Evolutionary conservation across 2,329 filamentous ascomycete species (phyloP).

Genomic region (Helotiales sp.): DNA sequence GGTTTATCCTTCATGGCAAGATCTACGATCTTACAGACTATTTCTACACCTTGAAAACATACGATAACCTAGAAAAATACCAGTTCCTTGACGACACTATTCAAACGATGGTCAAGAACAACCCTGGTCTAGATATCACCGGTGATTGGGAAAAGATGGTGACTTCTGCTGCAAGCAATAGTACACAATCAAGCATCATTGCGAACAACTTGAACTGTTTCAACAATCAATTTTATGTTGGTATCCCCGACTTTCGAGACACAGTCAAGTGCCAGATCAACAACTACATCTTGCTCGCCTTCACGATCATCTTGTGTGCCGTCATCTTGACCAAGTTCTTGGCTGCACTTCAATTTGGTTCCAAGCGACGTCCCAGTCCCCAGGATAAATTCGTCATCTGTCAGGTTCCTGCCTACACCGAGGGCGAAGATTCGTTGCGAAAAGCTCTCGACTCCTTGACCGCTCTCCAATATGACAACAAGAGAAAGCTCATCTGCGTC

Average conservation of each 20-base stretch:
- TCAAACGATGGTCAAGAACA: constrained; percentile 70
- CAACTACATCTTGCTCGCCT: constrained; percentile 86
- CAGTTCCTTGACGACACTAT: constrained; percentile 75
- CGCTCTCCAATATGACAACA: constrained; percentile 95
- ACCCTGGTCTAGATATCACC: constrained; percentile 81
- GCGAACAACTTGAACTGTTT: constrained; percentile 78
- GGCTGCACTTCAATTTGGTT: constrained; percentile 89
- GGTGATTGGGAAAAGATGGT: constrained; percentile 63
- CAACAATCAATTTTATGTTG: constrained; percentile 81
- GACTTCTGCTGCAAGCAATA: constrained; percentile 50
- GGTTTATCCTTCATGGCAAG: constrained; percentile 77
- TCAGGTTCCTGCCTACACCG: constrained; percentile 96
- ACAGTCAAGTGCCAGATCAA: constrained; percentile 80
- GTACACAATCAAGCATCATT: constrained; percentile 56
- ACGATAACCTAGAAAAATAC: constrained; percentile 59
- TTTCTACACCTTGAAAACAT: constrained; percentile 72
- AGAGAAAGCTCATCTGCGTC: constrained; percentile 93
- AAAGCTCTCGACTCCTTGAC: constrained; percentile 95
- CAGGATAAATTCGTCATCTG: constrained; percentile 99
- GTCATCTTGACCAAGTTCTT: constrained; percentile 90
- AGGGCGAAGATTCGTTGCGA: constrained; percentile 92
- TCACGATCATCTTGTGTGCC: constrained; percentile 80
- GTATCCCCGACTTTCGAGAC: constrained; percentile 83
- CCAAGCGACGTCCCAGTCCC: constrained; percentile 83
- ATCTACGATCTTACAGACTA: constrained; percentile 95